Conservation (phyloP, 2,329 filamentous ascomycete genomes). For the Incumbomyces lentus region DNA sequence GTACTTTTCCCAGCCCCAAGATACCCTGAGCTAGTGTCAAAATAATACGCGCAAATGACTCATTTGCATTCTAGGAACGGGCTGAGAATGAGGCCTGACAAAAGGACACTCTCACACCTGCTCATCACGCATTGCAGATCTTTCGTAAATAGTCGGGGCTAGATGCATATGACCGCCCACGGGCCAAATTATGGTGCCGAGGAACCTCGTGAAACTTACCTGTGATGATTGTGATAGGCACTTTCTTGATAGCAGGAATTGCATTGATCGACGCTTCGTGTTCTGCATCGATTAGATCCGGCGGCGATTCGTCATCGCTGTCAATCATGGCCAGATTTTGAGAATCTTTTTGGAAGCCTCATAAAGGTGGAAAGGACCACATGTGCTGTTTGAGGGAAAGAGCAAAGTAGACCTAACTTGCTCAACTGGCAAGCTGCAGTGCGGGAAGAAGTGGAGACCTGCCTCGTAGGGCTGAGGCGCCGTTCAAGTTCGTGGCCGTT, state of each 20-base stretch:
- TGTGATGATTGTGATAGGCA: conserved; percentile 42
- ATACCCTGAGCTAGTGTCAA: conserved; percentile 54
- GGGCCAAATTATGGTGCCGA: not conserved
- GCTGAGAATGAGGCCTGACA: not conserved
- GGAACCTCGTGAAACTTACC: conserved; percentile 26
- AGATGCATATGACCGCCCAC: not conserved
- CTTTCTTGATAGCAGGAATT: conserved; percentile 27
- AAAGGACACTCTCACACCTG: no score
- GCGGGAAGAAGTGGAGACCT: no score
- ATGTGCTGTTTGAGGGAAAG: no score
- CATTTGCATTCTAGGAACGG: not conserved
- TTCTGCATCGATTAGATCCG: conserved; percentile 32
- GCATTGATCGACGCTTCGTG: conserved; percentile 11
- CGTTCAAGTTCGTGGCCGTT: no score
- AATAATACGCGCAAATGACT: no score
- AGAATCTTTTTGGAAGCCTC: no score
- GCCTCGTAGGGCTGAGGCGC: no score
- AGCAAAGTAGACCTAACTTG: no score
- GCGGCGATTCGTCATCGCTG: conserved; percentile 34
- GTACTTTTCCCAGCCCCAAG: conserved; percentile 94
- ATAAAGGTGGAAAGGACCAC: no score
- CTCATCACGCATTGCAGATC: not conserved
- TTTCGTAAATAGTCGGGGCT: not conserved
- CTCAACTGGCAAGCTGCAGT: no score
- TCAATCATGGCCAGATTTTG: conserved; percentile 18